Percentiles rank a stretch among this genome's conserved stretches.
phyloP scores from a whole-genome alignment of 2,329 filamentous ascomycete genomes.

The Colletotrichum sp. region DNA sequence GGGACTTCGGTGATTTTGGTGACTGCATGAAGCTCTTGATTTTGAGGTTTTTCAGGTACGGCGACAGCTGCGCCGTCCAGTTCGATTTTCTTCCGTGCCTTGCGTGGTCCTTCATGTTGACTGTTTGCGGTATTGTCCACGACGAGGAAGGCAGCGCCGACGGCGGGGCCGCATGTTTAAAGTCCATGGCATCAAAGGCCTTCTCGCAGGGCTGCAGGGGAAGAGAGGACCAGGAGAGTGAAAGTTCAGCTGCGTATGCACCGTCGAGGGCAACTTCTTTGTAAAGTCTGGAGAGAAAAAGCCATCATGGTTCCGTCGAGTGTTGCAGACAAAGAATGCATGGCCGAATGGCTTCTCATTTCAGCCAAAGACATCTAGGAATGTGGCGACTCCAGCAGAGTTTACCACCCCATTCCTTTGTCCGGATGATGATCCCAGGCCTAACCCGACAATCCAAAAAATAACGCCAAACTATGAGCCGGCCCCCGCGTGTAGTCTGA shows the following conservation, averaged over 20 bases:
- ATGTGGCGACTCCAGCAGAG: constrained; percentile 15
- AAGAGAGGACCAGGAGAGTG: neutral
- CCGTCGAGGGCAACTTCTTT: constrained; percentile 18
- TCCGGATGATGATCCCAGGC: constrained; percentile 15
- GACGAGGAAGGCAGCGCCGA: constrained; percentile 1
- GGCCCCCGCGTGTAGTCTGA: constrained; percentile 14
- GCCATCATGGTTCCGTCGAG: constrained; percentile 12
- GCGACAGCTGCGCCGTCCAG: constrained; percentile 16
- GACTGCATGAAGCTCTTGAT: constrained; percentile 8
- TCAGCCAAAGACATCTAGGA: constrained; percentile 19
- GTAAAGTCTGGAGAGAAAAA: constrained; percentile 14
- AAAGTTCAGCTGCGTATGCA: constrained; percentile 16
- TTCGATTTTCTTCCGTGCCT: constrained; percentile 15
- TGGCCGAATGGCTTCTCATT: constrained; percentile 14
- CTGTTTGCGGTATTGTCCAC: constrained; percentile 16
- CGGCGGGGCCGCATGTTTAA: constrained; percentile 13
- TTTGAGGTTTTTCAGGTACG: constrained; percentile 8
- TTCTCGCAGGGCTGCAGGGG: neutral
- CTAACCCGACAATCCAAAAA: neutral
- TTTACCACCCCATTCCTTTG: constrained; percentile 21
- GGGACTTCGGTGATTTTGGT: constrained; percentile 1
- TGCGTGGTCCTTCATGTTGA: constrained; percentile 19
- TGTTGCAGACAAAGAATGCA: constrained; percentile 18
- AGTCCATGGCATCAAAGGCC: constrained; percentile 14
- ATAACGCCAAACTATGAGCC: constrained; percentile 14